phyloP scores from a whole-genome alignment of 129 eudicot species.

The Erigeron canadensis region DNA sequence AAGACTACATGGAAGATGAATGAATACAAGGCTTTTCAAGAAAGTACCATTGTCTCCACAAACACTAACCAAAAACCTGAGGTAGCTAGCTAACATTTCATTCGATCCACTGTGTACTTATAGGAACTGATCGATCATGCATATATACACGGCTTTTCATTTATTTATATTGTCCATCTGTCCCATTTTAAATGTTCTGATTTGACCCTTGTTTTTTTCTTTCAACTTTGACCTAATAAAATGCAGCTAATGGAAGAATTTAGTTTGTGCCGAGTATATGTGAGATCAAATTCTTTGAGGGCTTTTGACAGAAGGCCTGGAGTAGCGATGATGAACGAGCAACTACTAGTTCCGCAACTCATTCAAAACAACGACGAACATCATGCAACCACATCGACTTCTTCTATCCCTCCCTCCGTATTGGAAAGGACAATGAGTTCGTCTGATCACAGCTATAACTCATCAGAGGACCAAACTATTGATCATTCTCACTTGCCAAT shows the following conservation, averaged over 20 bases:
- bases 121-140: background rate
- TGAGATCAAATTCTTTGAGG: conserved; percentile 43
- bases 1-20: conserved; percentile 80
- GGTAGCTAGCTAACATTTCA: conserved; percentile 24
- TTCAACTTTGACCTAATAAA: background rate
- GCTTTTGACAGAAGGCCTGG: conserved; percentile 63
- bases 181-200: too few relatives aligned
- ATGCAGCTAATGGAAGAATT: conserved; percentile 52
- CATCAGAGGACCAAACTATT: conserved; percentile 29
- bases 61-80: conserved; percentile 26
- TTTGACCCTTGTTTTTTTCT: background rate
- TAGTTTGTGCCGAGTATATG: conserved; percentile 65
- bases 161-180: too few relatives aligned
- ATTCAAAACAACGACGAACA: conserved; percentile 8
- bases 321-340: conserved; percentile 6
- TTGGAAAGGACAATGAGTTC: conserved; percentile 8
- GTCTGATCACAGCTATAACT: conserved; percentile 20
- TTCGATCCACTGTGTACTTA: background rate
- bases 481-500: conserved; percentile 1
- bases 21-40: conserved; percentile 52
- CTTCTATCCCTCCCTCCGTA: conserved; percentile 12
- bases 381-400: conserved; percentile 19
- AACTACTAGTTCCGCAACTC: conserved; percentile 16
- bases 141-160: background rate
- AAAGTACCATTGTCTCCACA: conserved; percentile 33